Evolutionary conservation across 2,329 filamentous ascomycete species (phyloP), one percentile per base, ranked within the genome.

Genomic region (Epichloe festucae): DNA sequence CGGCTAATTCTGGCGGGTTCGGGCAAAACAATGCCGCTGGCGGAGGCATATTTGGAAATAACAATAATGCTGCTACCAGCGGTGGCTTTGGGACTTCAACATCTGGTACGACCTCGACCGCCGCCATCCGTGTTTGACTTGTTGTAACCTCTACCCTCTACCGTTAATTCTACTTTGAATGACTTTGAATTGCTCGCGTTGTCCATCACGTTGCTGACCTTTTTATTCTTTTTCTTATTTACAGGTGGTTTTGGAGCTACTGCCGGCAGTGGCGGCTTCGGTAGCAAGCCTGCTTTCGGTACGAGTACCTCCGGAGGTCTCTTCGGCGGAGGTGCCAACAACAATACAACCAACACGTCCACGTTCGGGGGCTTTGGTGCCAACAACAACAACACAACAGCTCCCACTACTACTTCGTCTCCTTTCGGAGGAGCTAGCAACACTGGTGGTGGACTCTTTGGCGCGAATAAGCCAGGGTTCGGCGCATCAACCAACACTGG

Each of bases 251-350:
- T 72, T 53, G 70, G 70, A 55, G 51, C 67, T 15, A 67, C 65
- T 51, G 59, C 63, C 10, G 52, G 55, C 23, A 46, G 15, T 41
- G 61, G 63, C 44, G 66, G 62, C 44, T 73, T 73, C 53, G 70
- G 70, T 50, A 64, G 57, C 56, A 72, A 81, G 62, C 73, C 79
- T 41, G 70, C 76, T 11, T 80, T 81, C 58, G 78, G 78, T 38
- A 62, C 54, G 41, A 63, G 64, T 35, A 62, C 70, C 15, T 69
- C 70, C n/a, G 65, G 64, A 31, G 67, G 73, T 39, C 63, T 77
- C 12, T 77, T 78, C 49, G 74, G 74, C 46, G 67, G 63, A 23
- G 67, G 67, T 46, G 67, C 63, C 21, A 67, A 68, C 45, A 70
- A 67, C 15, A 64, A 65, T 12, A 60, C 65, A 14, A 44, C 65